A percentile compares a stretch with the other conserved stretches of the same genome.
These are phyloP conservation scores for Podila epigama DNA, from an alignment of 192 early-diverging fungal species.

Conservation along the genomic window DNA sequence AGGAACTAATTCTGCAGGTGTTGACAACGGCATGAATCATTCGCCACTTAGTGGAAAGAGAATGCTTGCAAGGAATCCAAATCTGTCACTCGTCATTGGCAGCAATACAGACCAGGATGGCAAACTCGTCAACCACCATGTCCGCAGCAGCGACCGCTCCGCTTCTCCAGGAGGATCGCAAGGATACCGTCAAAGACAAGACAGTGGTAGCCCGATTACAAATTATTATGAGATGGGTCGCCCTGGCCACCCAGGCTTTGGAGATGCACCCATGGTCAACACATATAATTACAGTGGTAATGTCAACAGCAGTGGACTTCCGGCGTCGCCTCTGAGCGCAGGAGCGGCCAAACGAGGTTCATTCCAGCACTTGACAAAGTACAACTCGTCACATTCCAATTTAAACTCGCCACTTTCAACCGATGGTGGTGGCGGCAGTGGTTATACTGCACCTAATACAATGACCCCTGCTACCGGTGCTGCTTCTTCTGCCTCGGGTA, in stretches of 20 bases:
- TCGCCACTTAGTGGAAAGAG: conserved; percentile 43
- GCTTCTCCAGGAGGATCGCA: conserved; percentile 38
- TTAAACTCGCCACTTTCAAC: conserved; percentile 28
- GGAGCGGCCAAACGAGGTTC: conserved; percentile 36
- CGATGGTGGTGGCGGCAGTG: conserved; percentile 16
- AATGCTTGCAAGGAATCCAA: conserved; percentile 30
- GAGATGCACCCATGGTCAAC: conserved; percentile 27
- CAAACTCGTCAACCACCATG: conserved; percentile 36
- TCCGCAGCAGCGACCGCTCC: conserved; percentile 19
- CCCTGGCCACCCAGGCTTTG: conserved; percentile 29
- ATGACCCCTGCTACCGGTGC: too few relatives aligned
- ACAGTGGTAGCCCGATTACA: conserved; percentile 35
- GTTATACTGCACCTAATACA: too few relatives aligned
- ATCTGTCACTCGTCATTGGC: conserved; percentile 43
- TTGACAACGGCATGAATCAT: conserved; percentile 22
- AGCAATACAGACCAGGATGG: conserved; percentile 51
- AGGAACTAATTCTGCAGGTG: conserved; percentile 21
- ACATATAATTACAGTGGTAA: conserved; percentile 3
- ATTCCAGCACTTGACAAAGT: conserved; percentile 29
- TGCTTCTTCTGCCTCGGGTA: too few relatives aligned
- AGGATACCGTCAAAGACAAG: conserved; percentile 18
- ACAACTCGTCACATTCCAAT: conserved; percentile 33
- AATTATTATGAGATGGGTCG: conserved; percentile 42
- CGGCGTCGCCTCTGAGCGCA: conserved; percentile 40
- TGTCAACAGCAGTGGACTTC: conserved; percentile 31